Evolutionary conservation across 106 monocot species (phyloP).

Genomic region (Phalaenopsis equestris): DNA sequence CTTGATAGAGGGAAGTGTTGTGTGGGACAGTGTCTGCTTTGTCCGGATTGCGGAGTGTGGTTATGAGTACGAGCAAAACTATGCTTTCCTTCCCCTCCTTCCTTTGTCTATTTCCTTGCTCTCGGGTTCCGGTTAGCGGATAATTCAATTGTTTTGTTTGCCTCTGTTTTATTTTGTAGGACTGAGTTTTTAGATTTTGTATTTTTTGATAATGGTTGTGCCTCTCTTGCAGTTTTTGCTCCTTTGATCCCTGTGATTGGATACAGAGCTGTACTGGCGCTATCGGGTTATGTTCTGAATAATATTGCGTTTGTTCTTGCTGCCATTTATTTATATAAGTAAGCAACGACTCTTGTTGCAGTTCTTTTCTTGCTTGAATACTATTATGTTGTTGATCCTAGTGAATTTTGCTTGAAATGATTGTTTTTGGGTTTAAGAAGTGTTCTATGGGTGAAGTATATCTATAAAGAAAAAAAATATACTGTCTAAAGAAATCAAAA

Average conservation of each 20-base stretch:
- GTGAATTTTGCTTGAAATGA: not conserved
- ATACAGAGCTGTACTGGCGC: conserved; percentile 62
- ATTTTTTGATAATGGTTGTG: not conserved
- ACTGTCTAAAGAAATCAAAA: not conserved
- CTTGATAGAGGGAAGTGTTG: conserved; percentile 58
- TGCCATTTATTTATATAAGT: conserved; percentile 71
- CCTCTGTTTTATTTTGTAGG: not conserved
- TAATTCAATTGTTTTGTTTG: not conserved
- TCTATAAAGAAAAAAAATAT: not conserved
- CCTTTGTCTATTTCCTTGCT: conserved; percentile 42
- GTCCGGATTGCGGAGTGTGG: conserved; percentile 85
- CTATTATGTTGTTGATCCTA: not conserved
- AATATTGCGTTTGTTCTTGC: conserved; percentile 75
- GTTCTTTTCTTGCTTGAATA: not conserved
- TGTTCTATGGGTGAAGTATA: not conserved
- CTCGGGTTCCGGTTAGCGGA: conserved; percentile 49
- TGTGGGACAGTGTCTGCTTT: conserved; percentile 93
- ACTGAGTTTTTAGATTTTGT: not conserved
- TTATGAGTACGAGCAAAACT: conserved; percentile 96
- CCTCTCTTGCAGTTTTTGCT: conserved; percentile 46
- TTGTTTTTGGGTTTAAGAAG: not conserved
- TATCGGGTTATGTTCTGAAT: conserved; percentile 72
- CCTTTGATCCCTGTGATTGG: conserved; percentile 66
- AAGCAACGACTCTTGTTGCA: not conserved
- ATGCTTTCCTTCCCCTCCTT: conserved; percentile 81